Base-by-base conservation (phyloP, 305 asterid genomes). In the Solanum aculeatissimum region DNA sequence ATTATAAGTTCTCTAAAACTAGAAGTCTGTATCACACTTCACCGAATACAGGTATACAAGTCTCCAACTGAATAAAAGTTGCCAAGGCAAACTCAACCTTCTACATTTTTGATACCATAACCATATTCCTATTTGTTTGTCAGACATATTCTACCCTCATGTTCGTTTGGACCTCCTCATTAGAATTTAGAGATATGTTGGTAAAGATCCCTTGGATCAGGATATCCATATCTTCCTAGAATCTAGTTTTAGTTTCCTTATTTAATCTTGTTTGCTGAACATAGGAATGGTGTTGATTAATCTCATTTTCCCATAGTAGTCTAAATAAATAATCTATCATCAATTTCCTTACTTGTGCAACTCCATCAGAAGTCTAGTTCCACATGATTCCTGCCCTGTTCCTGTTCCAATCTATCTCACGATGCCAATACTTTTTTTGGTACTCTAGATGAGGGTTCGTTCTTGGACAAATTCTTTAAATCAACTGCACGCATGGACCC, bases 401-500 rank as follows among this genome's bases (percentile, higher is more conserved):
- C 57, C 38, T 77, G 8, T 77, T 77, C 58, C 23, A 9, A 29
- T 77, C 29, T 10, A 29, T 49, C 82, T 77, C 16, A 77, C 7
- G 6, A 29, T 29, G 58, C 29, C 19, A 25, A 18, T 75, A 77
- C 47, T 16, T 51, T n/a, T 77, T 16, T 51, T 18, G 40, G 63
- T 29, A 19, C 82, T 77, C 62, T 75, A 96, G 99, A 83, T 83
- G 95, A 93, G 84, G 97, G 90, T 60, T 96, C 98, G 83, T 96
- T 92, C 90, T 88, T 96, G 86, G 98, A 93, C 89, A 95, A 90
- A 19, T 95, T 96, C 90, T 92, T 87, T 91, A 94, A 92, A 87
- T 86, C 92, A 86, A 96, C 98, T 74, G 98, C 94, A 68, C 82
- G 89, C 68, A 91, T 95, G 97, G 84, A 91, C 85, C 95, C 97